Evolutionary conservation across 2,329 filamentous ascomycete species (phyloP).

Genomic region (Paecilomyces formosus): DNA sequence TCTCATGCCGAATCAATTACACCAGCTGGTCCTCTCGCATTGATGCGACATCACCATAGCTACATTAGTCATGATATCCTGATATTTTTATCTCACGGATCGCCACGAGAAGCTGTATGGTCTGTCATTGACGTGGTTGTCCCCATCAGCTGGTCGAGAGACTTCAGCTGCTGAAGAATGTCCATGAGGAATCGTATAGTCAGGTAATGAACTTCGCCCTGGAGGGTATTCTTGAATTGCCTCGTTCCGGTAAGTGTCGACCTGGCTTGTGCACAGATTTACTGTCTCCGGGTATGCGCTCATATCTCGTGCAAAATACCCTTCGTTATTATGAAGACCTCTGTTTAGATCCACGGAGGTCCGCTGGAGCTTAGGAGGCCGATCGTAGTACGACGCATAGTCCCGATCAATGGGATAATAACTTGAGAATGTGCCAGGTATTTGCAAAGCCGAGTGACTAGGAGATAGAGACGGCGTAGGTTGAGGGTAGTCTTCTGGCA

Average conservation of each 20-base stretch:
- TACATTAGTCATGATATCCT: too few species aligned
- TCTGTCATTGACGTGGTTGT: too few species aligned
- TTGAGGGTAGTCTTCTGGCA: slow-evolving; percentile 31
- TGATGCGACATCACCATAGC: too few species aligned
- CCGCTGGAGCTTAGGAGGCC: slow-evolving; percentile 30
- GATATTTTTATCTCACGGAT: too few species aligned
- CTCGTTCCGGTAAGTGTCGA: slow-evolving; percentile 23
- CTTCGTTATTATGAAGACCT: slow-evolving; percentile 27
- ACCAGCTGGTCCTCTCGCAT: too few species aligned
- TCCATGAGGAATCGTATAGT: too few species aligned
- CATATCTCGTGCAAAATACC: slow-evolving; percentile 28
- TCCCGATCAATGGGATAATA: slow-evolving; percentile 27
- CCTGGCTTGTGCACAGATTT: slow-evolving; percentile 22
- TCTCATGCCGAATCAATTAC: too few species aligned
- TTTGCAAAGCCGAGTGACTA: slow-evolving; percentile 28
- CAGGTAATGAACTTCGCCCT: not conserved
- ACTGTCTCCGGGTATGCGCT: slow-evolving; percentile 28
- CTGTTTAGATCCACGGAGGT: slow-evolving; percentile 32
- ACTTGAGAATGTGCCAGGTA: slow-evolving; percentile 21
- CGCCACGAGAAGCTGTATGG: too few species aligned
- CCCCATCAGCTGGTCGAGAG: too few species aligned
- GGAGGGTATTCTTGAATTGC: slow-evolving; percentile 27
- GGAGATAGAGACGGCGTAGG: slow-evolving; percentile 27
- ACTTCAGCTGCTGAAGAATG: too few species aligned
- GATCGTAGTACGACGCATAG: slow-evolving; percentile 24